Percentiles rank a stretch among this genome's conserved stretches.
Evolutionary conservation across 2,329 filamentous ascomycete genomes (phyloP).

Genomic region (Botryotinia narcissicola): DNA sequence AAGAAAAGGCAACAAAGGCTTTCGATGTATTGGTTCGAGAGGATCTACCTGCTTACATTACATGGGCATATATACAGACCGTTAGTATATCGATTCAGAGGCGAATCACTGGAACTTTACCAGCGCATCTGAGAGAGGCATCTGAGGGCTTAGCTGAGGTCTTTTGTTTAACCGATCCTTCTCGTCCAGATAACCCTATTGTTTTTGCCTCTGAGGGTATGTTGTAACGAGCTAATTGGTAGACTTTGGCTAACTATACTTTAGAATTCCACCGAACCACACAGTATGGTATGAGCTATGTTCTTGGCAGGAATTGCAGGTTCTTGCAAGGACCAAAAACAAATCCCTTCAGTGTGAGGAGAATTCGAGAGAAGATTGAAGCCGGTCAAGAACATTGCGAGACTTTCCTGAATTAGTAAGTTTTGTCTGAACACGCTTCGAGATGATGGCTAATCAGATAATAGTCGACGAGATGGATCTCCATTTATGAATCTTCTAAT

Average conservation of each 20-base stretch:
- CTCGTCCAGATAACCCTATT: slow-evolving; percentile 70
- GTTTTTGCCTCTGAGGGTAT: slow-evolving; percentile 73
- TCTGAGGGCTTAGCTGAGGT: slow-evolving; percentile 74
- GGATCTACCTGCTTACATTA: slow-evolving; percentile 70
- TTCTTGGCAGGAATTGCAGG: slow-evolving; percentile 73
- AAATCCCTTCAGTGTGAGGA: slow-evolving; percentile 57
- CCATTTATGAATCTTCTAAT: slow-evolving; percentile 68
- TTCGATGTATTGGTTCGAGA: slow-evolving; percentile 64
- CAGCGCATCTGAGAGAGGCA: slow-evolving; percentile 62
- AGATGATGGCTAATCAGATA: slow-evolving; percentile 8
- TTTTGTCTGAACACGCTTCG: background rate
- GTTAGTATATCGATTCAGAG: slow-evolving; percentile 68
- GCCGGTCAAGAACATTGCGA: slow-evolving; percentile 70
- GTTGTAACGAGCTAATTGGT: slow-evolving; percentile 16
- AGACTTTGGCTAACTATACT: slow-evolving; percentile 6
- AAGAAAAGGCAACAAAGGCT: slow-evolving; percentile 62
- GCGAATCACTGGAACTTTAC: slow-evolving; percentile 65
- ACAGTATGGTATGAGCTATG: slow-evolving; percentile 71
- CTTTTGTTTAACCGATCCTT: slow-evolving; percentile 74
- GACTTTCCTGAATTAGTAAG: slow-evolving; percentile 70
- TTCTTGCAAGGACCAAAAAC: slow-evolving; percentile 76
- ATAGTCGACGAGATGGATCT: slow-evolving; percentile 60
- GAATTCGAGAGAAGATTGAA: slow-evolving; percentile 59
- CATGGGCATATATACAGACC: slow-evolving; percentile 64
- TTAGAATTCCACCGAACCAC: slow-evolving; percentile 71